These are phyloP conservation scores for Haplographium delicatum DNA, from an alignment of 495 filamentous ascomycete species.

Conservation along the genomic window DNA sequence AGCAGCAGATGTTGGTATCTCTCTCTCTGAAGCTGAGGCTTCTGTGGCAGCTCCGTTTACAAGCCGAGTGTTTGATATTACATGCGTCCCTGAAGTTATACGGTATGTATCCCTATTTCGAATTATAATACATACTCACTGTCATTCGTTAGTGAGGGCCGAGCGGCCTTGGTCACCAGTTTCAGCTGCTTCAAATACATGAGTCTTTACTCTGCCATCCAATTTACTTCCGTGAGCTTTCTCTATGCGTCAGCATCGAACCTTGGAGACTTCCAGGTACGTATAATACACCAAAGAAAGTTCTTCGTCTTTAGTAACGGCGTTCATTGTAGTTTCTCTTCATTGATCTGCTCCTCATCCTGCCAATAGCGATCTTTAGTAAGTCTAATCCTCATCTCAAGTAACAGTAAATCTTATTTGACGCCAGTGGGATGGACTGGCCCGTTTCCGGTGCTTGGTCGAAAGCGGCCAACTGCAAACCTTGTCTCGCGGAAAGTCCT, in stretches of 20 bases:
- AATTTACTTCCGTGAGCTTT: conserved; percentile 98
- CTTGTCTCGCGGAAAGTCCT: conserved; percentile 92
- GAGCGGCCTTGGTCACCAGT: conserved; percentile 91
- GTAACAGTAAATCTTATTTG: conserved; percentile 16
- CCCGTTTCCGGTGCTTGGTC: conserved; percentile 69
- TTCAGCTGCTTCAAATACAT: conserved; percentile 99
- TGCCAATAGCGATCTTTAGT: conserved; percentile 97
- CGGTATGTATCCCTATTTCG: conserved; percentile 52
- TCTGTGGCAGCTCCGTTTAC: conserved; percentile 98
- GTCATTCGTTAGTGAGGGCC: conserved; percentile 88
- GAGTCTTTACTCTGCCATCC: conserved; percentile 97
- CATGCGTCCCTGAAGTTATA: conserved; percentile 92
- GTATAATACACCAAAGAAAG: conserved; percentile 1
- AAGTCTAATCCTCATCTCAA: conserved; percentile 29
- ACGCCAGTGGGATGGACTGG: conserved; percentile 85
- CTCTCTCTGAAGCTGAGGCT: conserved; percentile 94
- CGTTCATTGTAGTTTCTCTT: conserved; percentile 66
- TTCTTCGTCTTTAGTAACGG: conserved; percentile 12
- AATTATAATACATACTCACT: too few species aligned
- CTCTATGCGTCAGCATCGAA: conserved; percentile 94
- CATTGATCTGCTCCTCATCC: conserved; percentile 87
- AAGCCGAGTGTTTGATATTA: conserved; percentile 91
- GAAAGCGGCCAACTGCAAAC: conserved; percentile 85
- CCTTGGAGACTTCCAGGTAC: conserved; percentile 89
- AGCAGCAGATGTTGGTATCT: conserved; percentile 98